These are phyloP conservation scores for Wickerhamomyces xylosicus DNA, from an alignment of 805 yeast species.

Conservation along the genomic window DNA sequence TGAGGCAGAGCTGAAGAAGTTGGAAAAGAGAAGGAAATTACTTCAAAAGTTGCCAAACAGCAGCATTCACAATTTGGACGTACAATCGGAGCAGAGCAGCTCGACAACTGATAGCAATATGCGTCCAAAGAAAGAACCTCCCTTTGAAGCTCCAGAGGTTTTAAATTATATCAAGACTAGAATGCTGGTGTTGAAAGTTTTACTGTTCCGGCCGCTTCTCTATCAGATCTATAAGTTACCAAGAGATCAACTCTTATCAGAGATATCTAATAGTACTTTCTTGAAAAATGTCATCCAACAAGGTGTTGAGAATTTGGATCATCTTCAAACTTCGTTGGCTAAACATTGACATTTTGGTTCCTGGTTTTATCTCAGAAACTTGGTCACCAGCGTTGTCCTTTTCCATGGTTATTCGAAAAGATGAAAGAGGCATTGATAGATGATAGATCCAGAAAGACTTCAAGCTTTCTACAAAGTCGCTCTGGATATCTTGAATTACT, in stretches of 20 bases:
- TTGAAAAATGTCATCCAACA: constrained; percentile 11
- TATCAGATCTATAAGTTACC: constrained; percentile 11
- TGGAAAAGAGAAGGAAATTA: not conserved
- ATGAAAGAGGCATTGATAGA: constrained; percentile 5
- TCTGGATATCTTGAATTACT: constrained; percentile 9
- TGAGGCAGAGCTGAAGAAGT: not conserved
- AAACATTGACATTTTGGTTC: constrained; percentile 19
- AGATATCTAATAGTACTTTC: constrained; percentile 5
- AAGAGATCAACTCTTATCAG: not conserved
- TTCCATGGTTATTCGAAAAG: constrained; percentile 8
- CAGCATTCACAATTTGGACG: not conserved
- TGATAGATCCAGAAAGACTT: too few relatives aligned
- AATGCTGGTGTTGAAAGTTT: constrained; percentile 12
- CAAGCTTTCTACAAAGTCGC: too few relatives aligned
- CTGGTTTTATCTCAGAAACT: constrained; percentile 16
- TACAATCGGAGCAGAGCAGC: not conserved
- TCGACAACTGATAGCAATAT: not conserved
- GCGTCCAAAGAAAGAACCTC: not conserved
- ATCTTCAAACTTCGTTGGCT: constrained; percentile 14
- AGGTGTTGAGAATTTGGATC: constrained; percentile 10
- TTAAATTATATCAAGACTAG: constrained; percentile 14
- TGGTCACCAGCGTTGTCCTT: constrained; percentile 5
- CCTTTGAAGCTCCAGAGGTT: constrained; percentile 12
- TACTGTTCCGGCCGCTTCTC: constrained; percentile 13
- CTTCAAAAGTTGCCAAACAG: not conserved